A percentile compares a stretch with the other conserved stretches of the same genome.
Evolutionary conservation across 2,329 filamentous ascomycete genomes (phyloP).

Genomic region (Sporothrix pallida): DNA sequence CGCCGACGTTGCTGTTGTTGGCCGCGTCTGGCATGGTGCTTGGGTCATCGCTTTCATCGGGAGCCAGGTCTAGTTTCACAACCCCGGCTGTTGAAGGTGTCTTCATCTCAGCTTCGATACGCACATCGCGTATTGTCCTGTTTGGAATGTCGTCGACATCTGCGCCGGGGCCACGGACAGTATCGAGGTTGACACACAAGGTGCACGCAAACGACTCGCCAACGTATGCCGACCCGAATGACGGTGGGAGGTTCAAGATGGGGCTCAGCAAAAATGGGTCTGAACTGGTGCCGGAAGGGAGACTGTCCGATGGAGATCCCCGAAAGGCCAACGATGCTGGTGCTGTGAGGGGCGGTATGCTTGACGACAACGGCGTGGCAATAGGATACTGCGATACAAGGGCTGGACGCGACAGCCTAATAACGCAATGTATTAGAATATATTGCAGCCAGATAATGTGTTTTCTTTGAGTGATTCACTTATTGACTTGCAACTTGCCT

Average conservation of each 20-base stretch:
- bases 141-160: constrained; percentile 36
- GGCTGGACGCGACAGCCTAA: constrained; percentile 78
- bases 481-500: constrained; percentile 51
- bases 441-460: not conserved
- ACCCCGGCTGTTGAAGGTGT: constrained; percentile 68
- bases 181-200: constrained; percentile 92
- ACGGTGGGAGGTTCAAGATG: constrained; percentile 81
- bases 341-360: constrained; percentile 55
- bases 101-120: constrained; percentile 92
- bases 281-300: constrained; percentile 53
- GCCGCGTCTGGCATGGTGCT: constrained; percentile 16
- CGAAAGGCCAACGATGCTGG: constrained; percentile 77
- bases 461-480: not conserved
- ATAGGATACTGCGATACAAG: constrained; percentile 74
- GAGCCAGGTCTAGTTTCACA: constrained; percentile 65
- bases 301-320: constrained; percentile 42
- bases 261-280: constrained; percentile 65
- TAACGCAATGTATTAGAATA: not conserved
- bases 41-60: constrained; percentile 37
- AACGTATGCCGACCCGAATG: constrained; percentile 93
- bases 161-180: constrained; percentile 43
- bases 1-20: constrained; percentile 38
- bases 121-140: constrained; percentile 73
- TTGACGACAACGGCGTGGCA: constrained; percentile 51
- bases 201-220: constrained; percentile 95